Evolutionary conservation across 2,329 filamentous ascomycete species (phyloP), one percentile per base, ranked within the genome.

Genomic region (Xylariomycetidae sp.): DNA sequence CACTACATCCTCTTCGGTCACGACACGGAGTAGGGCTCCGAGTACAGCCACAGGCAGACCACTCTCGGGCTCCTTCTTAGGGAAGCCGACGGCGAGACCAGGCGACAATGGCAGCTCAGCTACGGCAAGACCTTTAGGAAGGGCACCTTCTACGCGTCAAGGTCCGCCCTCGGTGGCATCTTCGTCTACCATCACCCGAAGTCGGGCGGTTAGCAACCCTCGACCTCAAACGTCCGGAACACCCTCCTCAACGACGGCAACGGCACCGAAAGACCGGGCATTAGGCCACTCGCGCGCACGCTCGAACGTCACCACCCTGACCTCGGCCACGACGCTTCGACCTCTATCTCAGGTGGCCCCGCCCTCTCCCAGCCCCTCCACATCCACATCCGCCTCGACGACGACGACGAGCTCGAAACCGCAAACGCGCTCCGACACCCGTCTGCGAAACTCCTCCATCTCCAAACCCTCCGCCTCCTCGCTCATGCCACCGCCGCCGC

Each of bases 271-370:
- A 22, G 42, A 42, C 16, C 40, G 50, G 15, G 20, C 36, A 4
- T 15, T 34, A 9, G 51, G 50, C 12, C 64, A 67, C 39, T 29
- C 50, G 8, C 57, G 65, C 29, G 57, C 63, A n/a, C 63, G 56
- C 43, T 65, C 63, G n/a, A 61, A 58, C 4, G 58, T 58, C 4
- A 64, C 62, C 2, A 41, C 55, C 5, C 56, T 66, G 10, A 58
- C 57, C 10, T 32, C 56, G 19, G 55, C 57, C 4, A 64, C 63
- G 1, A 59, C 56, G 12, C 54, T 67, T 10, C 60, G 61, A 3
- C 64, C 64, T 4, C 47, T 40, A 25, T 39, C 47, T 32, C 58
- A n/a, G 44, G 47, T 50, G 10, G 46, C 54, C 23, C 52, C 56
- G 9, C 46, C 46, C 22, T 46, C 47, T 13, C 35, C 34, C 22